phyloP scores from a whole-genome alignment of 768 basidiomycete genomes.

The Naganishia friedmannii region DNA sequence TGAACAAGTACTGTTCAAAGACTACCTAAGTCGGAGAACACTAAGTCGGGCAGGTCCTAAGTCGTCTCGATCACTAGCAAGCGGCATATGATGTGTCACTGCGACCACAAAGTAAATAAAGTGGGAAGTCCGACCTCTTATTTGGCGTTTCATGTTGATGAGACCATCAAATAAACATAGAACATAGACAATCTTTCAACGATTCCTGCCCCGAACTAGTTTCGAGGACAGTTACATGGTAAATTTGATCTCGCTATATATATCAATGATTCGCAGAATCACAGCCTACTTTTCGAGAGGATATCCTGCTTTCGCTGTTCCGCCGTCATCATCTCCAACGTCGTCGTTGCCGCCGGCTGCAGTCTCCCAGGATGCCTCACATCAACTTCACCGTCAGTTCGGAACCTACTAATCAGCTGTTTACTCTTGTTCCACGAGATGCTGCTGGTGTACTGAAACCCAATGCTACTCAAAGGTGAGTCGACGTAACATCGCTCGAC shows the following conservation, averaged over 20 bases:
- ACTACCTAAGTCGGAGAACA: too few relatives aligned
- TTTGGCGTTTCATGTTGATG: conserved; percentile 1
- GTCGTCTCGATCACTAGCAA: neutral
- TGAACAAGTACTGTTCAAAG: neutral
- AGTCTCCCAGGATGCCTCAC: neutral
- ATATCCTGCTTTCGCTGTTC: neutral
- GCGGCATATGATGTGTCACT: neutral
- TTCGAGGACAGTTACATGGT: too few relatives aligned
- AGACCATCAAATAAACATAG: neutral
- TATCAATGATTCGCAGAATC: neutral
- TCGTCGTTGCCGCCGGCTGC: neutral
- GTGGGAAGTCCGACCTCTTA: neutral
- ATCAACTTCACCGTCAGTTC: neutral
- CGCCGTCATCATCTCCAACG: neutral
- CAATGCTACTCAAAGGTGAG: conserved; percentile 41
- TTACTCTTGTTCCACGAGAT: conserved; percentile 23
- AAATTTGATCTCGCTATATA: neutral
- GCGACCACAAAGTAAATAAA: neutral
- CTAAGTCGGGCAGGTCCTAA: too few relatives aligned
- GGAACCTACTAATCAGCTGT: neutral
- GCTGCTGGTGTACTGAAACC: conserved; percentile 32
- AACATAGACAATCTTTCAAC: neutral
- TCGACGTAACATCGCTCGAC: neutral
- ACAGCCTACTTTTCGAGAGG: neutral
- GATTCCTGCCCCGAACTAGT: too few relatives aligned